Conservation (phyloP, 2,329 filamentous ascomycete species). For the Penicillium sp. region DNA sequence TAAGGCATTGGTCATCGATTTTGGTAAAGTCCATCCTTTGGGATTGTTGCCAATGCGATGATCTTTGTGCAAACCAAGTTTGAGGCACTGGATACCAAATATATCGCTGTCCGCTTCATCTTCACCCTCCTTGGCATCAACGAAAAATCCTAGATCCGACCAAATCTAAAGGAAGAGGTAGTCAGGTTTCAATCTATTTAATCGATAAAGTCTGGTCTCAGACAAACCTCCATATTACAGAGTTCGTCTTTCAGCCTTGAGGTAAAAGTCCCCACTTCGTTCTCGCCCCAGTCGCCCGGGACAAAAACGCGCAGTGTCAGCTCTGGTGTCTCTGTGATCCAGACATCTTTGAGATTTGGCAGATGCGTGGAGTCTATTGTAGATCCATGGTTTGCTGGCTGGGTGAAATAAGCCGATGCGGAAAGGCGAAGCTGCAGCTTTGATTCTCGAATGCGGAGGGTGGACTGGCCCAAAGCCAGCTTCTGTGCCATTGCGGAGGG, state of each 20-base stretch:
- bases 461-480: constrained; percentile 6
- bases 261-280: constrained; percentile 8
- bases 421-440: constrained; percentile 3
- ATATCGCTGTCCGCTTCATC: neutral
- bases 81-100: constrained; percentile 15
- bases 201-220: neutral
- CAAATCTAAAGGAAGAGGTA: constrained; percentile 28
- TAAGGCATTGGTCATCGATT: constrained; percentile 14
- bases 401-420: neutral
- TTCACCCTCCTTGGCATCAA: constrained; percentile 22
- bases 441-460: constrained; percentile 1
- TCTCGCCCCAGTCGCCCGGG: constrained; percentile 3
- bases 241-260: constrained; percentile 24
- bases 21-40: constrained; percentile 16
- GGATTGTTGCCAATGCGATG: neutral
- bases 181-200: neutral
- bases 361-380: neutral
- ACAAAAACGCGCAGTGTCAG: constrained; percentile 30
- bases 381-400: neutral
- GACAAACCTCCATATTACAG: constrained; percentile 26
- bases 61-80: constrained; percentile 24
- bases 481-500: constrained; percentile 20
- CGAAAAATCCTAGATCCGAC: constrained; percentile 30
- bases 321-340: constrained; percentile 32
- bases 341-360: constrained; percentile 18